Base-by-base conservation (phyloP, 345 rosid species). In the Gossypium rotundifolium region DNA sequence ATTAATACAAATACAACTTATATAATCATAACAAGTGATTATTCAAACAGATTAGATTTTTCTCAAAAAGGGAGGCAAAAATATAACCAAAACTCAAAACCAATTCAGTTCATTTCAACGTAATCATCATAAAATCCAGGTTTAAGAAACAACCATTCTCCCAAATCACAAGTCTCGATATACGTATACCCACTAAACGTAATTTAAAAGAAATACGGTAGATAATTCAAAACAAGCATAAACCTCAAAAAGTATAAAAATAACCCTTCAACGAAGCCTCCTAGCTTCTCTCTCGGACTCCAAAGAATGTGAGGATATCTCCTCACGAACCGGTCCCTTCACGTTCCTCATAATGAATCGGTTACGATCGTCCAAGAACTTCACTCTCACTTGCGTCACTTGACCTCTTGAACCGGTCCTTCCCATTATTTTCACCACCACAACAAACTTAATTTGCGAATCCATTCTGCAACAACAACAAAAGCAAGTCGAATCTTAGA, bases 331-430 rank as follows among this genome's bases (percentile, higher is more conserved):
- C 2, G 76, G 76, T 33, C 76, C 76, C 58, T 68, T 68, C 1
- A 68, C 72, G 7, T 93, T 93, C 84, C 98, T 86, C 94, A 89
- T 93, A 80, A 93, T 89, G 78, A 79, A 87, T 0, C 93, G 85
- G 79, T 87, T 86, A 76, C 77, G 85, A 70, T 87, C 89, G 38
- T 87, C 91, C 51, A 86, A 65, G 70, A 93, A 91, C 89, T 89
- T 93, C 20, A 90, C 96, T 73, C 98, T 81, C 51, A 93, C 96
- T 74, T 91, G 94, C 69, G 98, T 93, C 76, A 91, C 98, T 79
- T 93, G 97, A 27, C 97, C 98, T 70, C 98, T 86, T 0, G 96
- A 90, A 11, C 97, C 98, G 0, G 98, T 93, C 57, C 98, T 79
- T 7, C 98, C 98, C 96, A 93, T 88, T 22, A 93, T 92, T 78